Percentiles rank a stretch among this genome's conserved stretches.
These are phyloP conservation scores for Phycomyces blakesleeanus DNA, from an alignment of 192 early-diverging fungal species.

Conservation along the genomic window DNA sequence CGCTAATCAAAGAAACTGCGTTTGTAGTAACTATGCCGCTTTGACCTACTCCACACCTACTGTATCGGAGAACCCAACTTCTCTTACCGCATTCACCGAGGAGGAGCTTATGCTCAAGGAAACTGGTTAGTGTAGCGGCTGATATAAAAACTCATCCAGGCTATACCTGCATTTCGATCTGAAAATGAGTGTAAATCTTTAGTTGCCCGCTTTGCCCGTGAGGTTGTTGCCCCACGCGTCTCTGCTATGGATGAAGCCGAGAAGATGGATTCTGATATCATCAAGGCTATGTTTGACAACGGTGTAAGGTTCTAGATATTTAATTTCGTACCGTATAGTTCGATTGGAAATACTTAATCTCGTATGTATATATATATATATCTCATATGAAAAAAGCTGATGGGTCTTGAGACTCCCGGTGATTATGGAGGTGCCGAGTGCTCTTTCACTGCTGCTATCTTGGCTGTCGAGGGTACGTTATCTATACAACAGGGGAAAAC, in stretches of 20 bases:
- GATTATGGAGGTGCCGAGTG: conserved; percentile 81
- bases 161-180: too few species aligned
- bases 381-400: conserved; percentile 51
- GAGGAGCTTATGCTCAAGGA: conserved; percentile 87
- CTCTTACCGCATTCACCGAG: conserved; percentile 80
- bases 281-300: conserved; percentile 83
- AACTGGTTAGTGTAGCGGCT: conserved; percentile 45
- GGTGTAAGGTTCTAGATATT: conserved; percentile 54
- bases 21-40: conserved; percentile 13
- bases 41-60: conserved; percentile 18
- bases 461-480: conserved; percentile 70
- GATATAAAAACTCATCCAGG: background rate
- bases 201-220: conserved; percentile 80
- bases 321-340: background rate
- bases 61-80: conserved; percentile 38
- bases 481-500: too few species aligned
- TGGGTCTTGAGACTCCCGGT: conserved; percentile 86
- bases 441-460: conserved; percentile 74
- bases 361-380: too few species aligned
- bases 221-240: conserved; percentile 78
- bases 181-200: too few species aligned
- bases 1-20: background rate
- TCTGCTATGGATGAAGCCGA: conserved; percentile 90
- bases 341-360: background rate
- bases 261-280: conserved; percentile 68